phyloP scores from a whole-genome alignment of 495 filamentous ascomycete species.

The Aspergillus asperescens region DNA sequence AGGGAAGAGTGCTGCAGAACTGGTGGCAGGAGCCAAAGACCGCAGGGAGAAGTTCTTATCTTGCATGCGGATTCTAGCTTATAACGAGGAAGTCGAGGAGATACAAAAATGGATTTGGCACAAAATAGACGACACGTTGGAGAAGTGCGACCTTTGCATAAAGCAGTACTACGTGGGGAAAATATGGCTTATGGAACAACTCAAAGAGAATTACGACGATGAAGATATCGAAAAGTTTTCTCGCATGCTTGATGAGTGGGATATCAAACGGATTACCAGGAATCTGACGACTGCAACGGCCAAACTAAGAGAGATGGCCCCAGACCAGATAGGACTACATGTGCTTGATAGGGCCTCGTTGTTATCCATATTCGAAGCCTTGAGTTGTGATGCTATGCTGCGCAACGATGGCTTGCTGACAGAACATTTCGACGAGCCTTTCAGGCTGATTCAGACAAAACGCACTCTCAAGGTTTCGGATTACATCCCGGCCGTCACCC shows the following conservation, averaged over 20 bases:
- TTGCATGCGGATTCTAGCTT: conserved; percentile 63
- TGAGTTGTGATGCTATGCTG: conserved; percentile 59
- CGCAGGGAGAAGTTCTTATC: conserved; percentile 55
- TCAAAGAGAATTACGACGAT: conserved; percentile 59
- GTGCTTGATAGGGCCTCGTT: conserved; percentile 46
- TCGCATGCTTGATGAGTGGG: conserved; percentile 50
- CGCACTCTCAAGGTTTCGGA: conserved; percentile 62
- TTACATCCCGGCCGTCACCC: conserved; percentile 71
- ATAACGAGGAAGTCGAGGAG: conserved; percentile 53
- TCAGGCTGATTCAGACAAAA: conserved; percentile 67
- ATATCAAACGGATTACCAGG: conserved; percentile 56
- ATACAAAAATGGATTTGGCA: conserved; percentile 54
- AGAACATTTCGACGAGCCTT: conserved; percentile 67
- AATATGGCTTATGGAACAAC: conserved; percentile 53
- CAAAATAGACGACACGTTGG: conserved; percentile 52
- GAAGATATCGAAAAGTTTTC: conserved; percentile 56
- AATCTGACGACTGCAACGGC: conserved; percentile 49
- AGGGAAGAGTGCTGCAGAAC: conserved; percentile 30
- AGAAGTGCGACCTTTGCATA: conserved; percentile 72
- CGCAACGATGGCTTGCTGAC: conserved; percentile 47
- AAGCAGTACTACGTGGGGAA: conserved; percentile 72
- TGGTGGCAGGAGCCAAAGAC: conserved; percentile 44
- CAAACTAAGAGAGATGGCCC: conserved; percentile 44
- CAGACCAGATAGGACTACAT: conserved; percentile 43
- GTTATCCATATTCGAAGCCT: conserved; percentile 57